A percentile compares a stretch with the other conserved stretches of the same genome.
Conservation (phyloP, 1,139 yeast genomes). For the Debaryomyces nepalensis region DNA sequence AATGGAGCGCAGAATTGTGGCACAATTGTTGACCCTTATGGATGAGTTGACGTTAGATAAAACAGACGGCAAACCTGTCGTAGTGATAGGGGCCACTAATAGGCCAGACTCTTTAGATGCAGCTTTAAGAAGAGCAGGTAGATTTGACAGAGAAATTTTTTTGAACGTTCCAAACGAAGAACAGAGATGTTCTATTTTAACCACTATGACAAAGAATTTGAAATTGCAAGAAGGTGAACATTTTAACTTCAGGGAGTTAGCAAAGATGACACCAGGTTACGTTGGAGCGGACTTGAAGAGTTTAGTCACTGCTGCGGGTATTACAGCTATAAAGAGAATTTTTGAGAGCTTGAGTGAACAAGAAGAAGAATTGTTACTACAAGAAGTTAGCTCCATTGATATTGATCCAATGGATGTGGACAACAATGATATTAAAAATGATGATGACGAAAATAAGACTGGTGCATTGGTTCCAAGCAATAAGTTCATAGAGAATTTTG, state of each 20-base stretch:
- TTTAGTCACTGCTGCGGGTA: conserved; percentile 93
- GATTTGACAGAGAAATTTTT: conserved; percentile 57
- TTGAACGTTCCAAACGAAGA: conserved; percentile 89
- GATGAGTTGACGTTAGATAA: conserved; percentile 88
- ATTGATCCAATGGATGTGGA: conserved; percentile 52
- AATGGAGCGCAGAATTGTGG: conserved; percentile 97
- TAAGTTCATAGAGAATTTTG: conserved; percentile 26
- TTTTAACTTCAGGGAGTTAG: conserved; percentile 72
- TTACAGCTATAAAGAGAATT: conserved; percentile 90
- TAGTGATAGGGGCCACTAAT: conserved; percentile 55
- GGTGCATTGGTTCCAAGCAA: conserved; percentile 15
- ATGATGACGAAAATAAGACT: neutral
- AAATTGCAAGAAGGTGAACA: conserved; percentile 61
- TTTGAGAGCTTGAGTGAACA: conserved; percentile 55
- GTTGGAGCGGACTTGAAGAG: conserved; percentile 98
- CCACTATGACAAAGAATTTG: conserved; percentile 70
- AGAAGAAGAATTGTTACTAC: conserved; percentile 30
- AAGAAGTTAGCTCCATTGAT: conserved; percentile 17
- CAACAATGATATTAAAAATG: conserved; percentile 14
- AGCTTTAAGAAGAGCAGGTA: conserved; percentile 54
- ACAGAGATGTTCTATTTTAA: conserved; percentile 75
- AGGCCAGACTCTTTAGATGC: conserved; percentile 54
- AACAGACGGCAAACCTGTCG: conserved; percentile 88
- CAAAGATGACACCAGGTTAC: conserved; percentile 95
- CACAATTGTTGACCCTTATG: conserved; percentile 91